Percentiles rank a stretch among this genome's conserved stretches.
Evolutionary conservation across 805 yeast species (phyloP).

Genomic region (Candida takata): DNA sequence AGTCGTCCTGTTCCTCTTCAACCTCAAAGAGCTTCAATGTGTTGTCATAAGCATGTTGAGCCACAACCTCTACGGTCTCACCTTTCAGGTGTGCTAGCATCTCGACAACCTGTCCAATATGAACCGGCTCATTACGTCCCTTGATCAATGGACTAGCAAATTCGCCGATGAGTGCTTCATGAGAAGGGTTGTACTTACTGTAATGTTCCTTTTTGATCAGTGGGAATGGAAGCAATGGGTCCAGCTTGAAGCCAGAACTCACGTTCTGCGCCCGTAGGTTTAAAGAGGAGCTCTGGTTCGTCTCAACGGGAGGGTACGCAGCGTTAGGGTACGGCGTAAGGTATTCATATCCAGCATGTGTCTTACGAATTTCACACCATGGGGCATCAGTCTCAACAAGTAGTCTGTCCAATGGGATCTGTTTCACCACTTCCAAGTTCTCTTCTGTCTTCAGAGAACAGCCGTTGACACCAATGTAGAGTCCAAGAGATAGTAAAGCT

Average conservation of each 20-base stretch:
- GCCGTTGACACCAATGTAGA: constrained; percentile 83
- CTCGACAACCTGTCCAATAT: constrained; percentile 72
- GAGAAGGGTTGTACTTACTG: constrained; percentile 25
- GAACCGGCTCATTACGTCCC: constrained; percentile 90
- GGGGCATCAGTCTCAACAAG: constrained; percentile 96
- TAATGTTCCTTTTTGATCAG: constrained; percentile 59
- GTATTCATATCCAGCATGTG: constrained; percentile 66
- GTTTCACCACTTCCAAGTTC: constrained; percentile 56
- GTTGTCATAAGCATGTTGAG: constrained; percentile 45
- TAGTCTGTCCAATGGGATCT: constrained; percentile 63
- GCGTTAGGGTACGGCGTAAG: constrained; percentile 50
- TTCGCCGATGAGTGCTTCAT: constrained; percentile 26
- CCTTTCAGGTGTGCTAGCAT: constrained; percentile 48
- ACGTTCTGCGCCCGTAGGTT: constrained; percentile 7
- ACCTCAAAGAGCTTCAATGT: constrained; percentile 39
- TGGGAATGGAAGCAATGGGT: constrained; percentile 54
- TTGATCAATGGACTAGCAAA: constrained; percentile 45
- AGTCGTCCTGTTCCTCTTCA: constrained; percentile 15
- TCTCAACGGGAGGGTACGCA: constrained; percentile 38
- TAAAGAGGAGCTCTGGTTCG: constrained; percentile 16
- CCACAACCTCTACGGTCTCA: constrained; percentile 35
- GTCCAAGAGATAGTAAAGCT: constrained; percentile 47
- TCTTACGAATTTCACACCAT: constrained; percentile 90
- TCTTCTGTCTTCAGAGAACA: constrained; percentile 81
- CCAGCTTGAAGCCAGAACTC: constrained; percentile 26